These are phyloP conservation scores for Maudiozyma pseudohumilis DNA, from an alignment of 805 yeast genomes.

Conservation along the genomic window DNA sequence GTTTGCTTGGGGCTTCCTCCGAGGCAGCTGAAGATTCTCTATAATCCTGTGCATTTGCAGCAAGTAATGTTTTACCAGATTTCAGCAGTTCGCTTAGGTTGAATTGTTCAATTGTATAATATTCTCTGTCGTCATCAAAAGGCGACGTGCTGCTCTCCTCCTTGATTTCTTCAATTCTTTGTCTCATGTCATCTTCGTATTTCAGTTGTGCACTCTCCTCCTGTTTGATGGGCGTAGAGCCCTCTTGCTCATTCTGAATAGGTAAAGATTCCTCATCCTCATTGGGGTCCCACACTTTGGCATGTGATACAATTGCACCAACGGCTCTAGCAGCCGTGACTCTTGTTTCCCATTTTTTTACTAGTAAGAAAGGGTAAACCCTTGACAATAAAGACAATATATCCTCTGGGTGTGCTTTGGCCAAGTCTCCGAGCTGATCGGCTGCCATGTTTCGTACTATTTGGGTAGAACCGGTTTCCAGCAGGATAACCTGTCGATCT, in stretches of 20 bases:
- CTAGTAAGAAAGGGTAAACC: conserved; percentile 79
- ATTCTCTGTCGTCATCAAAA: conserved; percentile 17
- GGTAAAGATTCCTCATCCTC: conserved; percentile 22
- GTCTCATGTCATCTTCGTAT: conserved; percentile 25
- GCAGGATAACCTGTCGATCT: conserved; percentile 36
- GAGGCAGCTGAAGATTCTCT: conserved; percentile 5
- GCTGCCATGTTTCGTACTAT: conserved; percentile 94
- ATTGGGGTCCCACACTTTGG: conserved; percentile 80
- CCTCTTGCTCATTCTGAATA: conserved; percentile 4
- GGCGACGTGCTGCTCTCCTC: conserved; percentile 15
- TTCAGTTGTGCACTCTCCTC: conserved; percentile 26
- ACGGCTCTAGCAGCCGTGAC: conserved; percentile 89
- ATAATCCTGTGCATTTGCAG: conserved; percentile 19
- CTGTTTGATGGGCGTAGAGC: background rate
- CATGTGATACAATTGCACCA: conserved; percentile 81
- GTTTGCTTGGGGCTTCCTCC: conserved; percentile 10
- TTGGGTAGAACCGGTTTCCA: conserved; percentile 93
- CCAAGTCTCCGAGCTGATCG: conserved; percentile 89
- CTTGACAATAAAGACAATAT: conserved; percentile 71
- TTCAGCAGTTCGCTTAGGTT: conserved; percentile 23
- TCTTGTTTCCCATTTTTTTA: conserved; percentile 91
- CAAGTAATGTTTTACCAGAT: conserved; percentile 21
- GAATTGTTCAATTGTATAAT: conserved; percentile 20
- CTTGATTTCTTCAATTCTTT: conserved; percentile 24
- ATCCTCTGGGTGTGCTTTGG: conserved; percentile 92